A percentile compares a stretch with the other conserved stretches of the same genome.
Conservation (phyloP, 1,284 basidiomycete species). For the Xerocomus nothofagi region DNA sequence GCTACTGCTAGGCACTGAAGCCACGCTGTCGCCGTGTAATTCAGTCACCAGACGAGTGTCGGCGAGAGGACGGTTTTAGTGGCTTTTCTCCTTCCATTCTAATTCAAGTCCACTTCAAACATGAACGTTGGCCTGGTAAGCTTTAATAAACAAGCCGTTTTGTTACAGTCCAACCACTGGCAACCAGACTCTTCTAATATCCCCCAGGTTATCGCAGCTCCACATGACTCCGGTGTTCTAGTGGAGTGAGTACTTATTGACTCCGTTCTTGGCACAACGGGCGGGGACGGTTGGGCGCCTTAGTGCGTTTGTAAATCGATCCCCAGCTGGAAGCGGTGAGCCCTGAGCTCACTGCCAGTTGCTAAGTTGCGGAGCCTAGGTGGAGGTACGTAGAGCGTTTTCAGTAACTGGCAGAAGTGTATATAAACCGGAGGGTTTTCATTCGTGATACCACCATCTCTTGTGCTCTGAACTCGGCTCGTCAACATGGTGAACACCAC, state of each 20-base stretch:
- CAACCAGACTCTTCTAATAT: background rate
- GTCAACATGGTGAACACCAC: constrained; percentile 30
- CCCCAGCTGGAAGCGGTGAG: background rate
- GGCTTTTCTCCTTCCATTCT: background rate
- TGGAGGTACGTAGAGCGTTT: background rate
- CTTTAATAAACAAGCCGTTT: background rate
- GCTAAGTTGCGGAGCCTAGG: background rate
- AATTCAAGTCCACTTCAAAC: background rate
- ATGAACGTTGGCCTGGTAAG: background rate
- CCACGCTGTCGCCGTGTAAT: too few relatives aligned
- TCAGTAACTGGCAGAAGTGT: too few relatives aligned
- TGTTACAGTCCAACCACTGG: background rate
- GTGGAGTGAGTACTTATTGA: too few relatives aligned
- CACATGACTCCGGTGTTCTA: background rate
- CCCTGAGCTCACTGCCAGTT: background rate
- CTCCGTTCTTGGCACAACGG: background rate
- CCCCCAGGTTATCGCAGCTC: background rate
- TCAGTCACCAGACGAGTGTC: background rate
- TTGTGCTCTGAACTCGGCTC: background rate
- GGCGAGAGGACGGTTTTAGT: background rate
- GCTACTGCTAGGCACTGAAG: too few relatives aligned
- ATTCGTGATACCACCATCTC: background rate
- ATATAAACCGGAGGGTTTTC: constrained; percentile 16
- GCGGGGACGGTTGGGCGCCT: background rate
- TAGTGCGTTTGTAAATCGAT: background rate